A percentile compares a stretch with the other conserved stretches of the same genome.
These are phyloP conservation scores for Backusella tuberculispora DNA, from an alignment of 192 early-diverging fungal species.

Conservation along the genomic window DNA sequence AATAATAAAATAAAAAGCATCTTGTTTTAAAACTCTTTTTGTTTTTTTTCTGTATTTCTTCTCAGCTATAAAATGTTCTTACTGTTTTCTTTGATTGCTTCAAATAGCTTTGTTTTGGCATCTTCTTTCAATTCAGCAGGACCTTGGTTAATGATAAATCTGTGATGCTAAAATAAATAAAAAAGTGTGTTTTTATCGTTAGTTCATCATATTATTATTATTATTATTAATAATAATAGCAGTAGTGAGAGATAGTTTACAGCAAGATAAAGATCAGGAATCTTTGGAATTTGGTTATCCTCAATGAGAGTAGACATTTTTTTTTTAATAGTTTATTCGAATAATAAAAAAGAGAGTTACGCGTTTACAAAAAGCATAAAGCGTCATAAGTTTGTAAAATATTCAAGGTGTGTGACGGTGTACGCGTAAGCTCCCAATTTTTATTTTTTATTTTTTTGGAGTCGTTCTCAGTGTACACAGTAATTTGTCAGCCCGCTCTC, in stretches of 20 bases:
- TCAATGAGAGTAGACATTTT: conserved; percentile 48
- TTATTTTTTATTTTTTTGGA: no score
- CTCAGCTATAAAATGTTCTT: conserved; percentile 32
- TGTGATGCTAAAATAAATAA: conserved; percentile 55
- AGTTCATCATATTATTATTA: not conserved
- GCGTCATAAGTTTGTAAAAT: conserved; percentile 6
- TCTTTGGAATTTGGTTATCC: conserved; percentile 71
- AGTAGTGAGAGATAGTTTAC: conserved; percentile 19
- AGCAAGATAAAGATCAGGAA: conserved; percentile 88
- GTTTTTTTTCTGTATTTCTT: not conserved
- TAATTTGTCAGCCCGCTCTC: not conserved
- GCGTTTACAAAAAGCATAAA: conserved; percentile 5
- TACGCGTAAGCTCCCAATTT: conserved; percentile 1
- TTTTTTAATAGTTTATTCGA: not conserved
- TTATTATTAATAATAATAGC: not conserved
- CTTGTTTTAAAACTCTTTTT: not conserved
- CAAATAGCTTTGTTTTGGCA: conserved; percentile 71
- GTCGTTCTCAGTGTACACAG: not conserved
- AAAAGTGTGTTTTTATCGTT: not conserved
- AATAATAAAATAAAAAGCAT: not conserved
- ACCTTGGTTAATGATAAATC: conserved; percentile 79
- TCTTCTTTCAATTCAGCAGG: conserved; percentile 68
- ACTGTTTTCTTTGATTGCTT: conserved; percentile 84
- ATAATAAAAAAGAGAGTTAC: conserved; percentile 6
- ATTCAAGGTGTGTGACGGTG: conserved; percentile 7